Conservation (phyloP, 2,329 filamentous ascomycete species). For the Escovopsis weberi region DNA sequence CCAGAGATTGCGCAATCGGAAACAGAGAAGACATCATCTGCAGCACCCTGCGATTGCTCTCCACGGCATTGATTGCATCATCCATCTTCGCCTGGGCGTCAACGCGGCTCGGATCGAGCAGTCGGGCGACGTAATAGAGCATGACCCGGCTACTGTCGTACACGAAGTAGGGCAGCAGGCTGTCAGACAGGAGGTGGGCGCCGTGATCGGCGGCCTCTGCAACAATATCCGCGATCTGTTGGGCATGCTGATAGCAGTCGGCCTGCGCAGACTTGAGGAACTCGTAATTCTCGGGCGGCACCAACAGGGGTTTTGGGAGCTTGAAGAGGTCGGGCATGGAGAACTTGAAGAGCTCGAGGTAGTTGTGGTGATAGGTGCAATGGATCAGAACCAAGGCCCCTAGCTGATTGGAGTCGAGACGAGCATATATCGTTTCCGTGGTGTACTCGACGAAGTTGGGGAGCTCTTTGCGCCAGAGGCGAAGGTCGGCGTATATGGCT, state of each 20-base stretch:
- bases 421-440: conserved; percentile 29
- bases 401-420: conserved; percentile 30
- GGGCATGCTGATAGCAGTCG: conserved; percentile 24
- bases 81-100: conserved; percentile 22
- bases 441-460: conserved; percentile 30
- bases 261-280: conserved; percentile 22
- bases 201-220: conserved; percentile 27
- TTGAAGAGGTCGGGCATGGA: conserved; percentile 31
- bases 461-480: conserved; percentile 25
- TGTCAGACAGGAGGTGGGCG: conserved; percentile 26
- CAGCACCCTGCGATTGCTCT: conserved; percentile 24
- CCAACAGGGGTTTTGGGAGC: conserved; percentile 24
- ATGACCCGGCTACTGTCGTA: conserved; percentile 33
- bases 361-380: conserved; percentile 32
- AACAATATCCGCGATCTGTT: conserved; percentile 23
- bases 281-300: conserved; percentile 23
- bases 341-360: conserved; percentile 30
- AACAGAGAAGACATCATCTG: conserved; percentile 23
- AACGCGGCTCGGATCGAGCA: conserved; percentile 21
- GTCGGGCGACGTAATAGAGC: conserved; percentile 31
- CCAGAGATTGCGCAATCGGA: conserved; percentile 24
- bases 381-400: conserved; percentile 30
- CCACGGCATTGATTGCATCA: conserved; percentile 24
- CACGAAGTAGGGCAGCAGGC: conserved; percentile 29
- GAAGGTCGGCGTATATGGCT: conserved; percentile 24